Percentiles rank a stretch among this genome's conserved stretches.
Evolutionary conservation across 345 rosid species (phyloP).

Genomic region (Salix arbutifolia): DNA sequence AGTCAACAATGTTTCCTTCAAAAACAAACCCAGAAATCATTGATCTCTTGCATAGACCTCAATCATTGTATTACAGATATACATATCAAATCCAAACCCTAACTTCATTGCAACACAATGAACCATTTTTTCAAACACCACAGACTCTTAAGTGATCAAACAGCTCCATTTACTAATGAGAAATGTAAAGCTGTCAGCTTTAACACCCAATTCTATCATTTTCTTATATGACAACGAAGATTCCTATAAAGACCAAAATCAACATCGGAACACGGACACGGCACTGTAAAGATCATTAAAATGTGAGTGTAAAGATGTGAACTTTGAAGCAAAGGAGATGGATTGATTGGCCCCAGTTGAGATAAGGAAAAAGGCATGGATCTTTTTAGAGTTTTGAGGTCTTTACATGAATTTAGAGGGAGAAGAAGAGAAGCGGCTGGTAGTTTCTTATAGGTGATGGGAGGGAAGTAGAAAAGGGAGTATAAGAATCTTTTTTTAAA

Average conservation of each 20-base stretch:
- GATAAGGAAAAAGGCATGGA: conserved; percentile 14
- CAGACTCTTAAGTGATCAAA: neutral
- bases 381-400: conserved; percentile 10
- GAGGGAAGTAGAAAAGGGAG: conserved; percentile 13
- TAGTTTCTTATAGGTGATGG: conserved; percentile 20
- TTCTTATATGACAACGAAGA: conserved; percentile 24
- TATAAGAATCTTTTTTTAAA: too few species aligned
- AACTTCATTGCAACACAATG: too few species aligned
- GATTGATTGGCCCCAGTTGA: neutral
- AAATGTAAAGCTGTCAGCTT: conserved; percentile 32
- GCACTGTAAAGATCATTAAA: conserved; percentile 17
- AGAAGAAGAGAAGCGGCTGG: neutral
- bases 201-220: conserved; percentile 24
- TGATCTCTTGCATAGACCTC: neutral
- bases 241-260: conserved; percentile 7
- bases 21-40: conserved; percentile 29
- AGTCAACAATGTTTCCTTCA: conserved; percentile 12
- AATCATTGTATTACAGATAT: too few species aligned
- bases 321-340: conserved; percentile 12
- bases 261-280: conserved; percentile 20
- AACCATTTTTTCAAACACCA: too few species aligned
- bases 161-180: conserved; percentile 29
- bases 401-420: conserved; percentile 12
- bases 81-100: too few species aligned
- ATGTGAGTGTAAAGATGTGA: conserved; percentile 4